Evolutionary conservation across 2,329 filamentous ascomycete species (phyloP).

Genomic region (Sphaerulina populicola): DNA sequence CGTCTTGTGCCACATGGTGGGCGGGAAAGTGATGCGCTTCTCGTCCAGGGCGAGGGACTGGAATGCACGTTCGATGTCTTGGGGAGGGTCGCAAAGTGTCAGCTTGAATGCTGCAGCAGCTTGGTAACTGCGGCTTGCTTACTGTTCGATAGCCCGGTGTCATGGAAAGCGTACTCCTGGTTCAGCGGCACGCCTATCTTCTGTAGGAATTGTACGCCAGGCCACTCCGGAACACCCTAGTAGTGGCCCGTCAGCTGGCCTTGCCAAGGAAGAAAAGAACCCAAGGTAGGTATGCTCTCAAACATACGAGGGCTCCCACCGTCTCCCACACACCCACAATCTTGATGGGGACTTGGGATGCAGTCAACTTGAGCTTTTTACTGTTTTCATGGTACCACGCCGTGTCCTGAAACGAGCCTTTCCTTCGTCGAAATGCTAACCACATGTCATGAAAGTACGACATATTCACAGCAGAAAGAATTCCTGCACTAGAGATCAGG

Average conservation of each 20-base stretch:
- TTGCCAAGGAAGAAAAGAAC: no score
- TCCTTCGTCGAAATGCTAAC: slow-evolving; percentile 7
- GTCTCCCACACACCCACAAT: slow-evolving; percentile 38
- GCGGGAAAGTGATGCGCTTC: slow-evolving; percentile 30
- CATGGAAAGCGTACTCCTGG: slow-evolving; percentile 35
- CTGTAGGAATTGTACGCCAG: slow-evolving; percentile 26
- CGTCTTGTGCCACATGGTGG: slow-evolving; percentile 32
- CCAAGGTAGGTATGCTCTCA: no score
- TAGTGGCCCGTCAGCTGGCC: no score
- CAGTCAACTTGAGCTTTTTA: slow-evolving; percentile 1
- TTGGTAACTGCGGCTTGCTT: slow-evolving; percentile 1
- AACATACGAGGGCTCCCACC: slow-evolving; percentile 24
- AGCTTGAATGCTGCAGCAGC: no score
- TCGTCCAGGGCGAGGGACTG: slow-evolving; percentile 36
- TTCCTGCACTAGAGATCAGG: slow-evolving; percentile 12
- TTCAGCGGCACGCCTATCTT: slow-evolving; percentile 17
- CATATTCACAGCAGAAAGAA: slow-evolving; percentile 14
- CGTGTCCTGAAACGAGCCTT: slow-evolving; percentile 5
- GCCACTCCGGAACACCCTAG: slow-evolving; percentile 14
- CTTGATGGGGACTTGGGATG: slow-evolving; percentile 26
- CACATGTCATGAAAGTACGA: slow-evolving; percentile 11
- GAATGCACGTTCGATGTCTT: slow-evolving; percentile 32
- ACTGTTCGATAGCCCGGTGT: slow-evolving; percentile 34
- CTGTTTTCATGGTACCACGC: slow-evolving; percentile 12
- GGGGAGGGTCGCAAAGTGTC: background rate